phyloP scores from a whole-genome alignment of 345 rosid genomes.

The Populus simonii region DNA sequence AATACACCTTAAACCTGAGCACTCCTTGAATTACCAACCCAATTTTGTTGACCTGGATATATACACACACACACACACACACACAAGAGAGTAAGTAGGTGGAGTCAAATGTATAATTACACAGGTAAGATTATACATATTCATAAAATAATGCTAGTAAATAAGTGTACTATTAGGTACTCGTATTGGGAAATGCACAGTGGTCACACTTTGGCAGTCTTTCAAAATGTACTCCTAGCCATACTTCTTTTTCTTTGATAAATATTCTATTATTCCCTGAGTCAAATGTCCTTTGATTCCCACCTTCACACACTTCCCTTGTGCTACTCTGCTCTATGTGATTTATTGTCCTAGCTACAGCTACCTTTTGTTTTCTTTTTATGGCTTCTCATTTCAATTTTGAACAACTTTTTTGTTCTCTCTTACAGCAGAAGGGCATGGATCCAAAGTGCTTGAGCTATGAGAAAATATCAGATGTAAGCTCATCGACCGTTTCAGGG shows the following conservation, averaged over 20 bases:
- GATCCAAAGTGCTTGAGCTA: conserved; percentile 67
- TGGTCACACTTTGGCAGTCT: conserved; percentile 27
- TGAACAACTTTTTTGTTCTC: conserved; percentile 2
- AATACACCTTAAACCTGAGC: conserved; percentile 5
- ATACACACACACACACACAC: too few species aligned
- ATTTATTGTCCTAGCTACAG: neutral
- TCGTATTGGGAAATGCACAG: conserved; percentile 17
- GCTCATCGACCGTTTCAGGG: conserved; percentile 71
- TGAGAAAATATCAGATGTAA: conserved; percentile 75
- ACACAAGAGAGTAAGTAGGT: neutral
- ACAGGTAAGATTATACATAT: neutral
- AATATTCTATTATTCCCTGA: conserved; percentile 42
- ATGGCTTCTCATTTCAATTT: neutral
- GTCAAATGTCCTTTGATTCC: conserved; percentile 46
- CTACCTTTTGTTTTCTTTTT: neutral
- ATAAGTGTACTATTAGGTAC: neutral
- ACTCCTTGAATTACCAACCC: conserved; percentile 23
- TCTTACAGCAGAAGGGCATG: conserved; percentile 48
- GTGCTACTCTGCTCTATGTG: neutral
- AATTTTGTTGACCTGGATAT: conserved; percentile 21
- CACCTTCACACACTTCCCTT: conserved; percentile 24
- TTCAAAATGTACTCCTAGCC: conserved; percentile 22
- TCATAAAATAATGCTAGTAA: neutral
- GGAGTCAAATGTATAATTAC: conserved; percentile 15
- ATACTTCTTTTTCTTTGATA: conserved; percentile 12